Evolutionary conservation across 1,284 basidiomycete genomes (phyloP).

Genomic region (Cutaneotrichosporon curvatum): DNA sequence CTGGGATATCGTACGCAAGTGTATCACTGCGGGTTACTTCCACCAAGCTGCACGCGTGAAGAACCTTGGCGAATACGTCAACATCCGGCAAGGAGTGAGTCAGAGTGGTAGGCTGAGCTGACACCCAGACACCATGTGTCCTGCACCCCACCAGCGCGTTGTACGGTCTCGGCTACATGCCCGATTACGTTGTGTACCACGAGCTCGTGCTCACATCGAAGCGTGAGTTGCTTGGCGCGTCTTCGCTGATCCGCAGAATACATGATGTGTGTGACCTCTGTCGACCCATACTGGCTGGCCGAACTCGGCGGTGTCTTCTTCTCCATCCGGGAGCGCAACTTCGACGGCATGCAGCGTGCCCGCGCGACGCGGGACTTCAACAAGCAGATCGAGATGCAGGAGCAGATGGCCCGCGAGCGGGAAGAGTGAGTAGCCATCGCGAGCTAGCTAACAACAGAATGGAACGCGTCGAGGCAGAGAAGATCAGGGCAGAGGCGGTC

Average conservation of each 20-base stretch:
- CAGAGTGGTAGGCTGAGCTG: slow-evolving; percentile 2
- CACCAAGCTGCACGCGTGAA: slow-evolving; percentile 97
- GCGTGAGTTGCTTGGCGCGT: slow-evolving; percentile 47
- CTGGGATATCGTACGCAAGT: slow-evolving; percentile 92
- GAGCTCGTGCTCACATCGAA: slow-evolving; percentile 86
- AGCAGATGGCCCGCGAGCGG: slow-evolving; percentile 74
- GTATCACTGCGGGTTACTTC: slow-evolving; percentile 97
- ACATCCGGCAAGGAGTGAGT: slow-evolving; percentile 79
- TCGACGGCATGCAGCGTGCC: slow-evolving; percentile 64
- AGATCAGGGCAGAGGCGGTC: slow-evolving; percentile 55
- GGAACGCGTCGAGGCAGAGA: slow-evolving; percentile 54
- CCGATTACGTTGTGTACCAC: slow-evolving; percentile 94
- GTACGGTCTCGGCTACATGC: slow-evolving; percentile 93
- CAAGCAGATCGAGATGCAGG: slow-evolving; percentile 76
- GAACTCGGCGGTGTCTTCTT: slow-evolving; percentile 91
- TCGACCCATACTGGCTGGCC: slow-evolving; percentile 92
- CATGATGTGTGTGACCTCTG: slow-evolving; percentile 93
- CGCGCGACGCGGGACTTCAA: slow-evolving; percentile 81
- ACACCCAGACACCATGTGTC: slow-evolving; percentile 42
- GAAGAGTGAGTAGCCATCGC: slow-evolving; percentile 62
- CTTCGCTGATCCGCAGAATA: slow-evolving; percentile 50
- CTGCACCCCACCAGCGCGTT: slow-evolving; percentile 94
- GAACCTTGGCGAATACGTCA: slow-evolving; percentile 97
- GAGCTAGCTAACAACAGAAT: slow-evolving; percentile 16
- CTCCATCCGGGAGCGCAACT: slow-evolving; percentile 90